Conservation (phyloP, 2,329 filamentous ascomycete genomes). For the Fusarium annulatum region DNA sequence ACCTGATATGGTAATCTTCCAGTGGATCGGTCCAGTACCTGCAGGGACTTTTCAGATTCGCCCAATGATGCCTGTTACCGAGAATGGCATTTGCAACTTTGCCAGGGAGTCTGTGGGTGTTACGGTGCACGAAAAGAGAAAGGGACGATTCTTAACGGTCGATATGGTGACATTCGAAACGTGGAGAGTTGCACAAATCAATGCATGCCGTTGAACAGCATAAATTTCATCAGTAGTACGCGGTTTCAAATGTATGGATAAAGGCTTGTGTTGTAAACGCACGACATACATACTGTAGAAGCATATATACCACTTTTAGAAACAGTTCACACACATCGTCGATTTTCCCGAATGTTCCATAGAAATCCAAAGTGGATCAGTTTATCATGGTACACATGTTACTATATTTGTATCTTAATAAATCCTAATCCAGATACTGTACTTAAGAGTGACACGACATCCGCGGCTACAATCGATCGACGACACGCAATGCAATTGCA, state of each 20-base stretch:
- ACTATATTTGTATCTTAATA: conserved; percentile 12
- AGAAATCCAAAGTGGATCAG: conserved; percentile 10
- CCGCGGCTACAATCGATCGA: conserved; percentile 13
- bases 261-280: neutral
- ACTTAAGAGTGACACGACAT: conserved; percentile 17
- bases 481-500: conserved; percentile 30
- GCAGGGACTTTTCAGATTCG: conserved; percentile 30
- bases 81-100: conserved; percentile 23
- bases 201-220: conserved; percentile 7
- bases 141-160: conserved; percentile 17
- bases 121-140: conserved; percentile 22
- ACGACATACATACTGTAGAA: neutral
- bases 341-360: conserved; percentile 12
- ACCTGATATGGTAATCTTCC: conserved; percentile 19
- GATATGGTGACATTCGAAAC: conserved; percentile 2
- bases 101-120: conserved; percentile 17
- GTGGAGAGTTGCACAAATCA: conserved; percentile 13
- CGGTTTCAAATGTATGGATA: neutral
- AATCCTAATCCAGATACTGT: conserved; percentile 3
- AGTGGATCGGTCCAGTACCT: conserved; percentile 31
- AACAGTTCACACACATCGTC: neutral
- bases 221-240: neutral
- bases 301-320: neutral
- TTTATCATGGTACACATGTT: neutral
- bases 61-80: conserved; percentile 32